Percentiles rank a stretch among this genome's conserved stretches.
phyloP scores from a whole-genome alignment of 805 yeast species.

The Lipomyces spencermartinsiae region DNA sequence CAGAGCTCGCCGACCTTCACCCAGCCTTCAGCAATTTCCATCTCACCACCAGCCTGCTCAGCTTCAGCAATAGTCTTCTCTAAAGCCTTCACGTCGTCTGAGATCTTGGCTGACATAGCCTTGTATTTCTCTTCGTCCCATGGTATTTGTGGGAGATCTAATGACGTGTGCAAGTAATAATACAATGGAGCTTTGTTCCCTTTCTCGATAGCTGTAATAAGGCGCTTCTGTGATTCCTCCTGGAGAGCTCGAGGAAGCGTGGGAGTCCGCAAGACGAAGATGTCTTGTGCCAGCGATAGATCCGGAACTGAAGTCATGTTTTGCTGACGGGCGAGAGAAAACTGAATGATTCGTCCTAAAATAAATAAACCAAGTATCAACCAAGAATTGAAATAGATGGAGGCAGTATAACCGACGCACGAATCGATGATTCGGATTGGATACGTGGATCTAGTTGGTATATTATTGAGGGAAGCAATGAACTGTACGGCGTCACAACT shows the following conservation, averaged over 20 bases:
- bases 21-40: conserved; percentile 78
- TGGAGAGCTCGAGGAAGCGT: conserved; percentile 49
- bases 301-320: conserved; percentile 65
- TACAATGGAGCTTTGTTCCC: conserved; percentile 85
- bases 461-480: no score
- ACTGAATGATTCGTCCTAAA: not conserved
- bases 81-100: conserved; percentile 56
- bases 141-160: conserved; percentile 50
- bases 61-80: conserved; percentile 54
- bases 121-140: conserved; percentile 69
- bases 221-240: conserved; percentile 53
- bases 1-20: conserved; percentile 86
- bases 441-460: no score
- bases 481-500: no score
- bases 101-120: conserved; percentile 59
- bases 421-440: not conserved
- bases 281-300: conserved; percentile 77
- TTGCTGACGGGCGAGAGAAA: not conserved
- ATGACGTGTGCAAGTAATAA: conserved; percentile 63
- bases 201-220: conserved; percentile 60
- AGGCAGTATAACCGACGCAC: not conserved
- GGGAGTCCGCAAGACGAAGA: conserved; percentile 63
- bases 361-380: not conserved
- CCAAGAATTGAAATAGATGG: not conserved
- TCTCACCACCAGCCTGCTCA: conserved; percentile 83